A percentile compares a stretch with the other conserved stretches of the same genome.
phyloP scores from a whole-genome alignment of 306 rosid species.

The Lithocarpus polystachyus region DNA sequence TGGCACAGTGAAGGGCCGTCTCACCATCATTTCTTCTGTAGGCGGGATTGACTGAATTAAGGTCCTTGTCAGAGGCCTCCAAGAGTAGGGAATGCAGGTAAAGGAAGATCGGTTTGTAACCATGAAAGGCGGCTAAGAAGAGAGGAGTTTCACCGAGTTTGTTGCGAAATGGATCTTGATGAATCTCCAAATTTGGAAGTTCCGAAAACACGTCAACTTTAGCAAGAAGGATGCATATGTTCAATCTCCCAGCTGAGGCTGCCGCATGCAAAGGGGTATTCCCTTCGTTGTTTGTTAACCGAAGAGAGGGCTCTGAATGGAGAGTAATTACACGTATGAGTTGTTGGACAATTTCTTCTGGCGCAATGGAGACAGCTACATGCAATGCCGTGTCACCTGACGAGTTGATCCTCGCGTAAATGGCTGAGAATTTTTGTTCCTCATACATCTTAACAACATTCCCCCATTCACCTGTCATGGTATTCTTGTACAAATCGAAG shows the following conservation, averaged over 20 bases:
- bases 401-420: slow-evolving; percentile 19
- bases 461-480: slow-evolving; percentile 41
- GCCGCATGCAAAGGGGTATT: slow-evolving; percentile 45
- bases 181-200: too few species aligned
- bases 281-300: slow-evolving; percentile 12
- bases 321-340: not conserved
- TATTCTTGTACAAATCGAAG: not conserved
- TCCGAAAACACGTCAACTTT: not conserved
- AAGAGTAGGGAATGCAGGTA: not conserved
- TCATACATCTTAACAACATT: slow-evolving; percentile 12
- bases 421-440: not conserved
- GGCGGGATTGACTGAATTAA: too few species aligned
- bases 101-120: slow-evolving; percentile 36
- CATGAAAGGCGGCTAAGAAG: slow-evolving; percentile 43
- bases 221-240: slow-evolving; percentile 33
- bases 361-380: slow-evolving; percentile 40
- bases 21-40: not conserved
- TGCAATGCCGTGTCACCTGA: slow-evolving; percentile 50
- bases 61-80: too few species aligned
- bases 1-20: slow-evolving; percentile 4
- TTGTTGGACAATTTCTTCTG: slow-evolving; percentile 16
- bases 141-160: slow-evolving; percentile 47
- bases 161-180: slow-evolving; percentile 18
- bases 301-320: too few species aligned
- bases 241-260: slow-evolving; percentile 25